Conservation (phyloP, 2,329 filamentous ascomycete species). For the Fusarium mexicanum region DNA sequence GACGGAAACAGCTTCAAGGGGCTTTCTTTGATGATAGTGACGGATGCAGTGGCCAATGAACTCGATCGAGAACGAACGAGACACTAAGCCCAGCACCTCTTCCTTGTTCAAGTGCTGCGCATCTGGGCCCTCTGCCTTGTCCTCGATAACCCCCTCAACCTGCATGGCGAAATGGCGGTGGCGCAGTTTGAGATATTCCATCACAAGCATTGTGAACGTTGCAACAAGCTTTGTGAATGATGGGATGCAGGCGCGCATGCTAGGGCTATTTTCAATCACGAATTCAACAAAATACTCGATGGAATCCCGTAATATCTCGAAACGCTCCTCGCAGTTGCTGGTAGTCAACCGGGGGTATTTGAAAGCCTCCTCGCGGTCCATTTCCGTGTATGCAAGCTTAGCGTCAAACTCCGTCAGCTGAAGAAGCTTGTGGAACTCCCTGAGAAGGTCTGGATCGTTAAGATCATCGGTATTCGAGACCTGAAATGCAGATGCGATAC, state of each 20-base stretch:
- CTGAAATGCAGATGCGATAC: neutral
- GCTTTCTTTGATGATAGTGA: neutral
- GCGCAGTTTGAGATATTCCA: neutral
- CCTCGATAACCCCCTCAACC: neutral
- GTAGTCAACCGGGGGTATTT: neutral
- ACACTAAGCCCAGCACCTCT: neutral
- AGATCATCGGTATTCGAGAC: rapidly evolving
- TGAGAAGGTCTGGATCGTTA: rapidly evolving
- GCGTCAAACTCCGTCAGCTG: neutral
- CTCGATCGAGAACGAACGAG: neutral
- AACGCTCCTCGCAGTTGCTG: no score
- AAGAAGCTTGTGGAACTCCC: rapidly evolving
- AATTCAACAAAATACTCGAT: neutral
- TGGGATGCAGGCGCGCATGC: neutral
- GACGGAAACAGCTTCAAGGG: neutral
- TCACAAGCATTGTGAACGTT: neutral
- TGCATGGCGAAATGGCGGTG: neutral
- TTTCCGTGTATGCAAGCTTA: neutral
- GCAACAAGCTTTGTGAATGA: neutral
- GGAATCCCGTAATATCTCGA: neutral
- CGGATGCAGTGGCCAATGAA: neutral
- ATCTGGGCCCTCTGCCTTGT: neutral
- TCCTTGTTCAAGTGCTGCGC: neutral
- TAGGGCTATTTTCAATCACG: no score
- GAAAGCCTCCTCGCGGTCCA: neutral